Base-by-base conservation (phyloP, 2,329 filamentous ascomycete species). In the Verticillium nubilum region DNA sequence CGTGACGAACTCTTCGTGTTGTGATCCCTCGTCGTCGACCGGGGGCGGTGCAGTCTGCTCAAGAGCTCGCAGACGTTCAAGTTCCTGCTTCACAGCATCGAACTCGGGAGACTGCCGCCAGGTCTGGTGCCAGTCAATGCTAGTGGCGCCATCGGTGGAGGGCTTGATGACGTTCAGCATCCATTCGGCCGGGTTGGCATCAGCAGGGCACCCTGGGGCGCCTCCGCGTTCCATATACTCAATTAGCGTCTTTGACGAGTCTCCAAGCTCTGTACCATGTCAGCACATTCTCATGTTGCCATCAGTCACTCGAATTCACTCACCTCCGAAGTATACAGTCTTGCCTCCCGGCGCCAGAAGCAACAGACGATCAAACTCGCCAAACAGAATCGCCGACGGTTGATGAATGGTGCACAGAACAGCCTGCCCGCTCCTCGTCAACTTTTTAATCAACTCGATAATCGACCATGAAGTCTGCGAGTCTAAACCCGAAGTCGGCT, bases 381-480 rank as follows among this genome's bases (percentile, higher is more conserved):
- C 67, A 57, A 80, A 80, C 0, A 80, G 61, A 33, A 76, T 70
- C 1, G 76, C 75, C 0, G 72, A 75, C 0, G 78, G 78, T 47
- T 80, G 78, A 65, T 80, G 78, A 3, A 80, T 80, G 0, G 77
- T 80, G 26, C 75, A 76, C 0, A 80, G 65, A 1, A 80, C 69
- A 10, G 77, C 75, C 61, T 80, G 77, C 0, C 76, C 75, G 5
- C 68, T 73, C 2, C 71, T 64, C 0, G 83, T 78, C 4, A 87
- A 74, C 63, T 90, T 91, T 63, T 88, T 82, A 60, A 92, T 81
- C 2, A 92, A 78, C 68, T 85, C 82, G 19, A 86, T 82, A 67
- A 91, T 91, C 56, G 87, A 86, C 86, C 87, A 92, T 0, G 88
- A 88, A 1, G 88, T 91, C 68, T 91, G 88, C 65, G 81, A 86